Percentiles rank a stretch among this genome's conserved stretches.
Conservation (phyloP, 495 filamentous ascomycete genomes). For the Chaetomidium leptoderma region DNA sequence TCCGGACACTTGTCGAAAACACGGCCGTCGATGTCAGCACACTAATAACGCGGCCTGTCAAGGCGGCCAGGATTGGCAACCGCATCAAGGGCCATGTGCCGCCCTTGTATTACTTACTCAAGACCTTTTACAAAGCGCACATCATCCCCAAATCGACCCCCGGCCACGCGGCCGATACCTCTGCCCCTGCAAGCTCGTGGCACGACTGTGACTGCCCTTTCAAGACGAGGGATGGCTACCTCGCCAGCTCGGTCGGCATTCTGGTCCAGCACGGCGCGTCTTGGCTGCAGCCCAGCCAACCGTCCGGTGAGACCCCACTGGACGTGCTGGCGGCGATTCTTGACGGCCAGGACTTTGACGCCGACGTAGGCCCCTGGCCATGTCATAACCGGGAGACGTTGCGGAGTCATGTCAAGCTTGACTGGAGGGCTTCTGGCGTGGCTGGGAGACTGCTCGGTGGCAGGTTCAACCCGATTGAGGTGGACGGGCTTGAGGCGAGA, state of each 20-base stretch:
- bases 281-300: background rate
- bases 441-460: background rate
- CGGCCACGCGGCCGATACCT: background rate
- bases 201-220: background rate
- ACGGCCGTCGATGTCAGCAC: background rate
- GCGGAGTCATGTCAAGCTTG: background rate
- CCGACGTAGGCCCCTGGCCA: background rate
- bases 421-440: background rate
- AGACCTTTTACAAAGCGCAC: background rate
- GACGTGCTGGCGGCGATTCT: background rate
- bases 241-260: background rate
- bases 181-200: no score
- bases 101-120: constrained; percentile 1
- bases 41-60: background rate
- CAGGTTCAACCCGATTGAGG: background rate
- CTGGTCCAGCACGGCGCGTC: background rate
- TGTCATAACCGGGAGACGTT: background rate
- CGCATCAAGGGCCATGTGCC: background rate
- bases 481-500: background rate
- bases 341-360: background rate
- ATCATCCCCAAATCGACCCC: background rate
- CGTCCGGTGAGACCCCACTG: background rate
- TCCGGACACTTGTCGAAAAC: background rate
- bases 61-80: background rate
- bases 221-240: background rate